Evolutionary conservation across 345 rosid species (phyloP).

Genomic region (Boechera stricta): DNA sequence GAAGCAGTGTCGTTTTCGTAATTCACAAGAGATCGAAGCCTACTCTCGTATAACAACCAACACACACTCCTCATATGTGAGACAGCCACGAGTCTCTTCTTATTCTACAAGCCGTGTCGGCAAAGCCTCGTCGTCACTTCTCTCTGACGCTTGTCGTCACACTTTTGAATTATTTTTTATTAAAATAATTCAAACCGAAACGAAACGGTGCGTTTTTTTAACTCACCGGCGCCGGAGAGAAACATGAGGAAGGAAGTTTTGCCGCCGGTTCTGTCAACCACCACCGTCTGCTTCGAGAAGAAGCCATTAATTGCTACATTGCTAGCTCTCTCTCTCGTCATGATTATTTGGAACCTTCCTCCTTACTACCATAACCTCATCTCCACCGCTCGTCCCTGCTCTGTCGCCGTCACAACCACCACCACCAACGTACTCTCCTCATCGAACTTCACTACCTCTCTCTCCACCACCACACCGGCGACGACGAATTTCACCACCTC

Average conservation of each 20-base stretch:
- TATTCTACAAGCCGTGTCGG: slow-evolving; percentile 42
- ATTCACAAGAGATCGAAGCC: slow-evolving; percentile 40
- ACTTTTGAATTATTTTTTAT: not conserved
- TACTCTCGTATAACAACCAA: not conserved
- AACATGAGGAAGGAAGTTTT: slow-evolving; percentile 63
- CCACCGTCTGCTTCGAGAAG: slow-evolving; percentile 63
- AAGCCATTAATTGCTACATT: slow-evolving; percentile 69
- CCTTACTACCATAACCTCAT: slow-evolving; percentile 72
- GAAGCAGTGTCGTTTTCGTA: slow-evolving; percentile 42
- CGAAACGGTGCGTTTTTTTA: slow-evolving; percentile 2
- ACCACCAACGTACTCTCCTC: slow-evolving; percentile 39
- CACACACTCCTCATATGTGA: not conserved
- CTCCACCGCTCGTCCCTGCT: slow-evolving; percentile 54
- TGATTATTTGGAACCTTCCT: slow-evolving; percentile 81
- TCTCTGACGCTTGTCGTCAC: slow-evolving; percentile 39
- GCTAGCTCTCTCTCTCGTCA: slow-evolving; percentile 64
- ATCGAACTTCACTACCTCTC: slow-evolving; percentile 27
- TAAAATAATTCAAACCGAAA: not conserved
- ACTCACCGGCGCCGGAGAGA: slow-evolving; percentile 31
- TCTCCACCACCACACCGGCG: slow-evolving; percentile 18
- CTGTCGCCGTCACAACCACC: slow-evolving; percentile 38
- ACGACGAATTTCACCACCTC: not conserved
- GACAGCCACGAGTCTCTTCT: slow-evolving; percentile 34
- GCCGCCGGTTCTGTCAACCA: slow-evolving; percentile 42
- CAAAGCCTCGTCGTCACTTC: slow-evolving; percentile 26